Percentiles rank a stretch among this genome's conserved stretches.
phyloP scores from a whole-genome alignment of 2,329 filamentous ascomycete species.

The Fusarium clavum region DNA sequence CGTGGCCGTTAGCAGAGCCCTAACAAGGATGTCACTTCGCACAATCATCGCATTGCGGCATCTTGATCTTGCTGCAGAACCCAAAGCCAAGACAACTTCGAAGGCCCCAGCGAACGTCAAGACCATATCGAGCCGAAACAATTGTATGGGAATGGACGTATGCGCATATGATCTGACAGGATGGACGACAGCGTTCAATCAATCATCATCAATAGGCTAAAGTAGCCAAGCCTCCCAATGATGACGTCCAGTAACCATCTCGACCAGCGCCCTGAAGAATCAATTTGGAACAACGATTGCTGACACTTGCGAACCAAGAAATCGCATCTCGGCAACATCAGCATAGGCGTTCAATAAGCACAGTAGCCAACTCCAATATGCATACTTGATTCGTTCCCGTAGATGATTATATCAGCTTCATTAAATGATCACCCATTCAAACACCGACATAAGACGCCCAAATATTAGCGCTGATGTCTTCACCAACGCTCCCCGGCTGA shows the following conservation, averaged over 20 bases:
- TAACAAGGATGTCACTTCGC: not conserved
- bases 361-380: not conserved
- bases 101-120: no score
- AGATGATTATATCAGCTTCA: constrained; percentile 2
- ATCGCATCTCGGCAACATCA: not conserved
- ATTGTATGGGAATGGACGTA: not conserved
- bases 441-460: not conserved
- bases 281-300: not conserved
- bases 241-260: not conserved
- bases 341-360: not conserved
- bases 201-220: not conserved
- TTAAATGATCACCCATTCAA: not conserved
- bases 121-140: not conserved
- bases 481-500: not conserved
- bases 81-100: not conserved
- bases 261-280: not conserved
- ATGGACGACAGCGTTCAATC: not conserved
- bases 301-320: not conserved
- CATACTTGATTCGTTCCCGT: constrained; percentile 1
- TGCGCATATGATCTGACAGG: not conserved
- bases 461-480: constrained; percentile 28
- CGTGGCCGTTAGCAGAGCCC: no score
- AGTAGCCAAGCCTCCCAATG: not conserved
- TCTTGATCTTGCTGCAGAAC: not conserved
- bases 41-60: not conserved